These are phyloP conservation scores for Colletotrichum sp. DNA, from an alignment of 2,329 filamentous ascomycete species.

Conservation along the genomic window DNA sequence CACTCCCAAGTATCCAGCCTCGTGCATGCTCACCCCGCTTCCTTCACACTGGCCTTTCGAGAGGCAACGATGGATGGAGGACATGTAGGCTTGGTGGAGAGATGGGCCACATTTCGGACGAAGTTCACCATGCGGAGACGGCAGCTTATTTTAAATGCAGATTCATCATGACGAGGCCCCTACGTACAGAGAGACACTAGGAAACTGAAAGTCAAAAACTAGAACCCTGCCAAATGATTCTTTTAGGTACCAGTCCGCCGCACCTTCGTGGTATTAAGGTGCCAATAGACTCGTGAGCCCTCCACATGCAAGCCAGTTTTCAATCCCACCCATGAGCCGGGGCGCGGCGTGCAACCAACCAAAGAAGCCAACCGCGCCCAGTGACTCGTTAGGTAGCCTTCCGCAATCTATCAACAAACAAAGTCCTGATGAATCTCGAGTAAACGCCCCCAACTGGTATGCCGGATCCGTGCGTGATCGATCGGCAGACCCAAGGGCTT, in stretches of 20 bases:
- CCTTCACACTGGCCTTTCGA: background rate
- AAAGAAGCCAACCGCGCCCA: slow-evolving; percentile 15
- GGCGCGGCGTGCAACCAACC: slow-evolving; percentile 13
- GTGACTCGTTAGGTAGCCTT: slow-evolving; percentile 22
- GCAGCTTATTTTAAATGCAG: slow-evolving; percentile 3
- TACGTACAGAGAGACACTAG: slow-evolving; percentile 24
- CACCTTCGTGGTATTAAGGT: slow-evolving; percentile 26
- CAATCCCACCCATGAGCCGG: slow-evolving; percentile 22
- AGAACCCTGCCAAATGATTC: slow-evolving; percentile 24
- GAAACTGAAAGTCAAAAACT: slow-evolving; percentile 24
- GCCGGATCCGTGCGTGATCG: slow-evolving; percentile 20
- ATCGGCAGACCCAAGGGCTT: slow-evolving; percentile 16
- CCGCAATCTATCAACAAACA: slow-evolving; percentile 25
- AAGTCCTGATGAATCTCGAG: slow-evolving; percentile 22
- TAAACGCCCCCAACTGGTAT: slow-evolving; percentile 14
- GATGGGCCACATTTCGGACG: background rate
- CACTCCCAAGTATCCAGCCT: background rate
- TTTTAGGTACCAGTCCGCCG: slow-evolving; percentile 23
- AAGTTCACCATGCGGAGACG: background rate
- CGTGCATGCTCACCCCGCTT: slow-evolving; percentile 5
- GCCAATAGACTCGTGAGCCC: slow-evolving; percentile 22
- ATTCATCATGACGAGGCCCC: slow-evolving; percentile 23
- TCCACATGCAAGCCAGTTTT: slow-evolving; percentile 26
- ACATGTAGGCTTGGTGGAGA: background rate
- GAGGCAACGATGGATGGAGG: background rate